These are phyloP conservation scores for Fonsecaea nubica DNA, from an alignment of 2,329 filamentous ascomycete species.

Conservation along the genomic window DNA sequence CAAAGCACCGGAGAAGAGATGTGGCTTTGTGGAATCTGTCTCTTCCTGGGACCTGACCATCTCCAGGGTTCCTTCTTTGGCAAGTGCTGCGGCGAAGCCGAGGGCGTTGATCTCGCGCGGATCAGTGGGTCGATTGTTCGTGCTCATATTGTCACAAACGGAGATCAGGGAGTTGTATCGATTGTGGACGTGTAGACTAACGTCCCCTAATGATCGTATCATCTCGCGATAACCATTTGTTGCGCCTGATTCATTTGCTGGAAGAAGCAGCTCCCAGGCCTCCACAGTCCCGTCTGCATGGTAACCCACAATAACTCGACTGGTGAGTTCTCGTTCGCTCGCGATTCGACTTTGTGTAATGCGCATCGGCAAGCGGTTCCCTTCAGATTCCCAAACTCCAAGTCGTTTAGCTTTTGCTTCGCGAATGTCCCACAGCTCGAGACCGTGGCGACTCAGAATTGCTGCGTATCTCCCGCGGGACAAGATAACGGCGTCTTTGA, in stretches of 20 bases:
- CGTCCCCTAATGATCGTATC: slow-evolving; percentile 31
- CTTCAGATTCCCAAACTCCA: slow-evolving; percentile 19
- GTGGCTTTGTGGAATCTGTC: slow-evolving; percentile 33
- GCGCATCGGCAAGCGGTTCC: slow-evolving; percentile 23
- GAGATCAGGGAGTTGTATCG: slow-evolving; percentile 26
- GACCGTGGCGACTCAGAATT: slow-evolving; percentile 25
- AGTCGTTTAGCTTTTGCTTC: slow-evolving; percentile 33
- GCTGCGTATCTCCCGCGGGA: slow-evolving; percentile 35
- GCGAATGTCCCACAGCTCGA: slow-evolving; percentile 35
- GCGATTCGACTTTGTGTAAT: slow-evolving; percentile 35
- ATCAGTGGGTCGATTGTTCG: slow-evolving; percentile 25
- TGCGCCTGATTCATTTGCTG: slow-evolving; percentile 15
- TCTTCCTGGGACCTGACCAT: slow-evolving; percentile 35
- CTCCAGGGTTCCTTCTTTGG: slow-evolving; percentile 31
- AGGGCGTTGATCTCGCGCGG: slow-evolving; percentile 22
- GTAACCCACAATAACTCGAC: slow-evolving; percentile 34
- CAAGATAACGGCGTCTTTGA: slow-evolving; percentile 33
- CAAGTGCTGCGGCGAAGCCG: slow-evolving; percentile 30
- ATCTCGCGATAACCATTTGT: slow-evolving; percentile 31
- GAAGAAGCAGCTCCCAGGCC: slow-evolving; percentile 35
- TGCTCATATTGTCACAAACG: slow-evolving; percentile 38
- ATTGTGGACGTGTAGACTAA: slow-evolving; percentile 30
- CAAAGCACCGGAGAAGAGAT: slow-evolving; percentile 23
- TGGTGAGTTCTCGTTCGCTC: slow-evolving; percentile 33
- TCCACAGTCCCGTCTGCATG: slow-evolving; percentile 25